A percentile compares a stretch with the other conserved stretches of the same genome.
These are phyloP conservation scores for Lachnum nothofagi DNA, from an alignment of 2,329 filamentous ascomycete genomes.

Conservation along the genomic window DNA sequence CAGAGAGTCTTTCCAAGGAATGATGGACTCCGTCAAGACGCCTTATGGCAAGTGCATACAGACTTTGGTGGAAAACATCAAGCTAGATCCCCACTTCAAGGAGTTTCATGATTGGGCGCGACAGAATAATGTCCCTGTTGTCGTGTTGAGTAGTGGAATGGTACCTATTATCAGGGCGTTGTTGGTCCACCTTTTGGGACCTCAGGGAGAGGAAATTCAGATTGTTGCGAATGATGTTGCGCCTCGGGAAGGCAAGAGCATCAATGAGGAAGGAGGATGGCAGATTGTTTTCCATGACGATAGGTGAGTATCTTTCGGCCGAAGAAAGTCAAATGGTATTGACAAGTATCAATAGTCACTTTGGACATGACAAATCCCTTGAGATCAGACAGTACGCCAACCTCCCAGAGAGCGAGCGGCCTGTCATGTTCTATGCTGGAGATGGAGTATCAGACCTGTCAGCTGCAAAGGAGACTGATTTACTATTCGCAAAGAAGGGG, in stretches of 20 bases:
- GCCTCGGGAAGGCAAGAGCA: slow-evolving; percentile 60
- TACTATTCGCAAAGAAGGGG: slow-evolving; percentile 89
- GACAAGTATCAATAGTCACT: slow-evolving; percentile 39
- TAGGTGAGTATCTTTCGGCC: slow-evolving; percentile 46
- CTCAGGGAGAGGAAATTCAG: slow-evolving; percentile 69
- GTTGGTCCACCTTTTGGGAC: slow-evolving; percentile 73
- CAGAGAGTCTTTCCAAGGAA: slow-evolving; percentile 80
- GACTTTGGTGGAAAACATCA: slow-evolving; percentile 74
- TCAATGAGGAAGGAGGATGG: slow-evolving; percentile 81
- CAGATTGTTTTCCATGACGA: slow-evolving; percentile 84
- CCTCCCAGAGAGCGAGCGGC: slow-evolving; percentile 62
- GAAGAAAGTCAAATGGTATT: neutral
- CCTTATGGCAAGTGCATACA: slow-evolving; percentile 80
- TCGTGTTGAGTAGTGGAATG: slow-evolving; percentile 92
- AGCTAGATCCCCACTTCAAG: slow-evolving; percentile 81
- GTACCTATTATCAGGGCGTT: slow-evolving; percentile 81
- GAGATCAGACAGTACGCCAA: slow-evolving; percentile 83
- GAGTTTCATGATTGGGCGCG: slow-evolving; percentile 82
- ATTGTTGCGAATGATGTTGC: slow-evolving; percentile 85
- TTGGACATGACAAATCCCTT: slow-evolving; percentile 95
- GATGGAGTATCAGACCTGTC: slow-evolving; percentile 91
- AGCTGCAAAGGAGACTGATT: slow-evolving; percentile 84
- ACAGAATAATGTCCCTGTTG: slow-evolving; percentile 79
- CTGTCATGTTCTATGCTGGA: slow-evolving; percentile 88
- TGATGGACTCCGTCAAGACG: slow-evolving; percentile 80